Conservation (phyloP, 140 eudicot genomes). For the Erigeron philadelphicus region DNA sequence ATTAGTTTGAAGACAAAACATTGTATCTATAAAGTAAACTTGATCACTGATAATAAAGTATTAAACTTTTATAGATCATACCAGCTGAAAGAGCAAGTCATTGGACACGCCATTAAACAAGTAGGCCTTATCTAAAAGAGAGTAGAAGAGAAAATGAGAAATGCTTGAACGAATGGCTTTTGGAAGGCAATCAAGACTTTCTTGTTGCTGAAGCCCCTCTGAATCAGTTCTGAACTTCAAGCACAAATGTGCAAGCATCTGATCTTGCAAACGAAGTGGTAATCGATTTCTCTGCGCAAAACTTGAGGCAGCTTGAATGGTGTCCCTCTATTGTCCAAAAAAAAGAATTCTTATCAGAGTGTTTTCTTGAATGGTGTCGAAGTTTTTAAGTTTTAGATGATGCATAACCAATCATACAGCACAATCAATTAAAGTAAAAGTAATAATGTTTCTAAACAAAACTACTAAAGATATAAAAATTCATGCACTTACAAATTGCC, state of each 20-base stretch:
- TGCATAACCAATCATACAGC: background rate
- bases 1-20: background rate
- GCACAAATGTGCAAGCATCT: slow-evolving; percentile 92
- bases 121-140: slow-evolving; percentile 66
- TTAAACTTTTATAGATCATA: slow-evolving; percentile 14
- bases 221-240: slow-evolving; percentile 86
- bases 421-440: background rate
- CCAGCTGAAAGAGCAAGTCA: slow-evolving; percentile 95
- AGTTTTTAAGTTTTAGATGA: background rate
- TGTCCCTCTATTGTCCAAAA: slow-evolving; percentile 59
- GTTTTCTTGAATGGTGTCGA: background rate
- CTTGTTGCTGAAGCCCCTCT: slow-evolving; percentile 94
- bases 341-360: background rate
- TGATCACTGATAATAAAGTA: background rate
- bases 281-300: slow-evolving; percentile 85
- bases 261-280: slow-evolving; percentile 81
- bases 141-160: slow-evolving; percentile 80
- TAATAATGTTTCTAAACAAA: background rate
- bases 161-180: slow-evolving; percentile 94
- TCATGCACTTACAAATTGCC: slow-evolving; percentile 63
- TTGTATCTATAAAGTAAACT: background rate
- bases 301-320: slow-evolving; percentile 94
- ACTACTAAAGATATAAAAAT: background rate
- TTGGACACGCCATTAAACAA: slow-evolving; percentile 80
- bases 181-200: slow-evolving; percentile 87